Base-by-base conservation (phyloP, 2,329 filamentous ascomycete species). In the Nothophaeocryptopus gaeumannii region DNA sequence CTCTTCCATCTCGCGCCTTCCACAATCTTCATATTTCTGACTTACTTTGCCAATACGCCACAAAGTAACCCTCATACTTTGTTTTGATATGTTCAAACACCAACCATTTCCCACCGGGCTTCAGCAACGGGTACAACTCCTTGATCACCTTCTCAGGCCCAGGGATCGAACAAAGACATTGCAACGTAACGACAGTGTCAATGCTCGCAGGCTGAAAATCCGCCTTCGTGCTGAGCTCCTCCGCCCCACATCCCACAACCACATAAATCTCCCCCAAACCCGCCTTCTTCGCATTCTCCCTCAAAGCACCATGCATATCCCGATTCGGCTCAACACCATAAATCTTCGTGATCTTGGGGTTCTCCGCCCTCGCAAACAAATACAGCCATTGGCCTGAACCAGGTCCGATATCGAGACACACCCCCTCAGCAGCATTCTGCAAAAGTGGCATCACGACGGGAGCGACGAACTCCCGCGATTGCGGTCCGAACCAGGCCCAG, bases 321-420 rank as follows among this genome's bases (percentile, higher is more conserved):
- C 63, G 47, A 62, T 85, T 86, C 2, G 84, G 84, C 68, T 87
- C 84, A 4, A 86, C 75, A 47, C 83, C 84, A 58, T 81, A 84
- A 37, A 86, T 70, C 54, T 66, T 71, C 2, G 61, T 69, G 39
- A 71, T 66, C 13, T 57, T 47, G 9, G 55, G 50, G 20, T 67
- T 67, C 2, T 60, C 54, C 1, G 61, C 60, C 5, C 54, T 45
- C 0, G 63, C 58, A 50, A 83, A 81, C 13, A 83, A 65, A 32
- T 77, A 72, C 3, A 81, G 75, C 82, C 81, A 85, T 64, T 82
- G 72, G 2, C 83, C 83, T 1, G 68, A 74, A 2, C 80, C 84
- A 1, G 83, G 77, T 2, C 83, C 83, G 46, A 86, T 74, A 67
- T 87, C 84, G 37, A 85, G 64, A 5, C 83, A 77, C 2, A 76